A percentile compares a stretch with the other conserved stretches of the same genome.
phyloP scores from a whole-genome alignment of 78 protist genomes.

The Dictyostelium citrinum region DNA sequence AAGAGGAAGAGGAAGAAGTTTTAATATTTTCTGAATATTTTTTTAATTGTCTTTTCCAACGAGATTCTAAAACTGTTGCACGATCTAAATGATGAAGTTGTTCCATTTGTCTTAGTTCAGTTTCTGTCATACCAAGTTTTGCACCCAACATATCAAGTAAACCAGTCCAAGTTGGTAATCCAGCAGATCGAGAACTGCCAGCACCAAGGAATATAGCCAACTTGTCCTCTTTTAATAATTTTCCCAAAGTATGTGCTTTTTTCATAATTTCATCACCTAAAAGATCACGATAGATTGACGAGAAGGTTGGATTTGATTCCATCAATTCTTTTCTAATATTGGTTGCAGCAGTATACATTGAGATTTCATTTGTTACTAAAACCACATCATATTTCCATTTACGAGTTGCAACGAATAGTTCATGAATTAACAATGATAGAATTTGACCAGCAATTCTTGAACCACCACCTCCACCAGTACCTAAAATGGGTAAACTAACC shows the following conservation, averaged over 20 bases:
- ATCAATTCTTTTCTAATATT: conserved; percentile 21
- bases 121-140: conserved; percentile 33
- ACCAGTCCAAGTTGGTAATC: conserved; percentile 81
- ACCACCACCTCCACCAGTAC: conserved; percentile 85
- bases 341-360: conserved; percentile 59
- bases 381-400: conserved; percentile 77
- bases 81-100: conserved; percentile 55
- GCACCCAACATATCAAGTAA: conserved; percentile 60
- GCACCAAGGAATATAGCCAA: conserved; percentile 78
- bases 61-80: conserved; percentile 58
- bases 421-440: conserved; percentile 37
- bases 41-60: conserved; percentile 44
- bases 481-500: conserved; percentile 81
- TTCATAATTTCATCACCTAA: conserved; percentile 11
- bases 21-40: neutral
- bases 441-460: conserved; percentile 54
- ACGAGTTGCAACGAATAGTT: conserved; percentile 38
- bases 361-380: conserved; percentile 56
- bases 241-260: conserved; percentile 16
- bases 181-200: conserved; percentile 77
- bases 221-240: conserved; percentile 7
- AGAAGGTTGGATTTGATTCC: neutral
- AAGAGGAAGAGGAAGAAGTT: neutral
- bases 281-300: neutral
- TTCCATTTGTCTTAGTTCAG: conserved; percentile 13